Evolutionary conservation across 2,329 filamentous ascomycete species (phyloP).

Genomic region (Sclerotiophoma versabilis): DNA sequence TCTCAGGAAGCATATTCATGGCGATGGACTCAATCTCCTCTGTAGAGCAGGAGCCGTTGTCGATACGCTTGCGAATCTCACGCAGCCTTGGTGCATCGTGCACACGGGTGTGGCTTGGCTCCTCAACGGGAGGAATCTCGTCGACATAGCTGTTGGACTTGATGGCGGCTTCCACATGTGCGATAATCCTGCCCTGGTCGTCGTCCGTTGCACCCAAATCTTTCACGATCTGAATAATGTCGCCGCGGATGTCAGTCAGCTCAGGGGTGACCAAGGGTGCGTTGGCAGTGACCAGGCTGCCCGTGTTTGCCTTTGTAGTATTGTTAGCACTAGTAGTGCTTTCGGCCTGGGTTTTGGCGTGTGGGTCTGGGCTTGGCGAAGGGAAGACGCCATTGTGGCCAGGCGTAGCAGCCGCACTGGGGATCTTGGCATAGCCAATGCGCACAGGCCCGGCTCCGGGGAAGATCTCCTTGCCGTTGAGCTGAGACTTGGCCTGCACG

Average conservation of each 20-base stretch:
- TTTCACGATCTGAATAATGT: conserved; percentile 84
- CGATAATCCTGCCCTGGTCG: conserved; percentile 74
- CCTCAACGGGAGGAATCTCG: conserved; percentile 88
- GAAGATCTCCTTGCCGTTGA: conserved; percentile 98
- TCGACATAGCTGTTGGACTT: conserved; percentile 74
- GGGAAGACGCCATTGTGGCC: conserved; percentile 87
- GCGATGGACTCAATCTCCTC: conserved; percentile 93
- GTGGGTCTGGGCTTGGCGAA: conserved; percentile 89
- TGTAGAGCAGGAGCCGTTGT: conserved; percentile 87
- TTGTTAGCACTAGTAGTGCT: conserved; percentile 47
- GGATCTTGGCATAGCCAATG: conserved; percentile 97
- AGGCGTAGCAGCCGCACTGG: conserved; percentile 85
- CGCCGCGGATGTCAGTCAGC: conserved; percentile 77
- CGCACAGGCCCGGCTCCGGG: conserved; percentile 92
- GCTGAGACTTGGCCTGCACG: conserved; percentile 81
- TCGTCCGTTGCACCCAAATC: conserved; percentile 87
- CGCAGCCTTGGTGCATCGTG: conserved; percentile 94
- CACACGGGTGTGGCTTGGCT: conserved; percentile 85
- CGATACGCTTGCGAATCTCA: conserved; percentile 96
- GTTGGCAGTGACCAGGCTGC: conserved; percentile 55
- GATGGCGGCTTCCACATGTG: conserved; percentile 78
- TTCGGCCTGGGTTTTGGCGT: conserved; percentile 61
- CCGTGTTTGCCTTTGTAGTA: conserved; percentile 40
- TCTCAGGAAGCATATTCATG: conserved; percentile 92
- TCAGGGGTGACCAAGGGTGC: conserved; percentile 72